Evolutionary conservation across 2,329 filamentous ascomycete genomes (phyloP), one percentile per base, ranked within the genome.

Genomic region (Botrytis sinoallii): DNA sequence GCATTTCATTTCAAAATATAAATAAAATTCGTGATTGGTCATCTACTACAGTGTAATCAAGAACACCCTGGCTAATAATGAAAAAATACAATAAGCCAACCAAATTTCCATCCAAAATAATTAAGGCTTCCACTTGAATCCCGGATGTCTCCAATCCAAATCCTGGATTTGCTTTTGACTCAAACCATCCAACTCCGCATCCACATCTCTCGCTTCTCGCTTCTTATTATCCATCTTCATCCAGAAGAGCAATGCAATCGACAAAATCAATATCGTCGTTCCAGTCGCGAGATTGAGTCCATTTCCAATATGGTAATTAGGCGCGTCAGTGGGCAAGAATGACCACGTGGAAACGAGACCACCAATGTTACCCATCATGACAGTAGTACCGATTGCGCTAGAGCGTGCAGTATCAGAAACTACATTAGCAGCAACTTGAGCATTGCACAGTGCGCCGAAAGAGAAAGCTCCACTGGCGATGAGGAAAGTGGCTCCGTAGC

Each of bases 321-420:
- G 91, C 0, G 78, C 87, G 78, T 93, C 91, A 77, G 83, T 88
- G 0, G 87, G 86, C 25, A 92, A 78, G 81, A 91, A 92, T 1
- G 85, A 86, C 90, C 90, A 92, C 0, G 89, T 91, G 1, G 88
- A 86, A 74, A 92, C 86, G 48, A 93, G 80, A 0, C 91, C 92
- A 3, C 92, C 92, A n/a, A 93, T 80, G 72, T 93, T 93, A 42
- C 91, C 92, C 38, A 92, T 83, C 90, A 93, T 93, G 78, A 93
- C 89, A 71, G 89, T 89, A 0, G 87, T 88, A 18, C 88, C 90
- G 63, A 93, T 91, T 40, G 66, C 66, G 29, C 66, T 86, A 16
- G 88, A 89, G 22, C 91, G 86, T 0, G 91, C 89, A 0, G 91
- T 92, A 77, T 93, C 92, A 6, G 89, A 90, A 12, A 93, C 87